Base-by-base conservation (phyloP, 1,139 yeast genomes). In the Scheffersomyces lignicola region DNA sequence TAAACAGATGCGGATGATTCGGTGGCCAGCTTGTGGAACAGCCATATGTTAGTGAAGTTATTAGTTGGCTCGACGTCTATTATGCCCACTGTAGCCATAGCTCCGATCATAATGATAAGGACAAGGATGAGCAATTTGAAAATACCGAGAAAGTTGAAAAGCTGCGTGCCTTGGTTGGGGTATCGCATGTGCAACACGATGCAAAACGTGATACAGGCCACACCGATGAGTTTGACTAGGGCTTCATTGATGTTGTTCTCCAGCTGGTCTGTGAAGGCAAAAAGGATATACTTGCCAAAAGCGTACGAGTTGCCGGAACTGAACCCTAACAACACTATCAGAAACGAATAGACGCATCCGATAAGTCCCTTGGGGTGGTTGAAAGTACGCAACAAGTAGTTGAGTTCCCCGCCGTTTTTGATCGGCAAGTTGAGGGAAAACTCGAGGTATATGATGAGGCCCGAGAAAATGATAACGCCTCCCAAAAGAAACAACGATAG, bases 261-360 rank as follows among this genome's bases (percentile, higher is more conserved):
- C 7, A 60, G 48, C 23, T 48, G 44, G 1, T 53, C 54, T 29
- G 45, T 44, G 17, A 62, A 38, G 1, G 77, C 69, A 44, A 58
- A 72, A 32, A 71, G 52, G 4, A 72, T 49, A 48, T 73, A 73
- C 45, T 70, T 69, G 5, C 78, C 78, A 49, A 72, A 71, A 0
- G 78, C 77, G 52, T 62, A 73, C 7, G 76, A 64, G 42, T 73
- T 73, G 2, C 78, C 78, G 1, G 76, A 66, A 42, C 75, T 67
- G 44, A 73, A 72, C 1, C 78, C 78, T 9, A 73, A 50, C 10
- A 71, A 39, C 5, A 72, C 76, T 38, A 72, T 71, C 37, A 67
- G 73, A 38, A 72, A 70, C 6, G 77, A 64, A 45, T 72, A 73
- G 1, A 69, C 55, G 41, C 72, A 65, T 3, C 74, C 74, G 30